phyloP scores from a whole-genome alignment of 345 rosid species.

The Durio zibethinus region DNA sequence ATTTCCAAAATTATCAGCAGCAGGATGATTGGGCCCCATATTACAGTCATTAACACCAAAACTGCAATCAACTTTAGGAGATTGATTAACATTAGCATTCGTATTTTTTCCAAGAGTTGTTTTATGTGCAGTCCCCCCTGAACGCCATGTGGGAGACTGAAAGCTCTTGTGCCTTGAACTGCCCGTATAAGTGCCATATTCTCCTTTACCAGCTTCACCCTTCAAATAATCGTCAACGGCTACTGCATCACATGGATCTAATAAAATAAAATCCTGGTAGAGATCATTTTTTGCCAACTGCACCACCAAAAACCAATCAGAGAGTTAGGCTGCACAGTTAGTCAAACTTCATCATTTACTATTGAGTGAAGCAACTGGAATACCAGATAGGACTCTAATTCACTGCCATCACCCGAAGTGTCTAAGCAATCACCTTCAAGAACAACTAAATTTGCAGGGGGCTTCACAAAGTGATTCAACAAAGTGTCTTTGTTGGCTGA shows the following conservation, averaged over 20 bases:
- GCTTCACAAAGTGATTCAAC: slow-evolving; percentile 64
- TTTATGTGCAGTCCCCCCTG: slow-evolving; percentile 60
- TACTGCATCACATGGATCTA: slow-evolving; percentile 78
- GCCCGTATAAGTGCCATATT: slow-evolving; percentile 33
- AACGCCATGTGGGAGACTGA: slow-evolving; percentile 52
- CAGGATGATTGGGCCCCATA: slow-evolving; percentile 29
- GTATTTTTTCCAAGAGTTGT: slow-evolving; percentile 56
- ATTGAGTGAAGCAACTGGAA: slow-evolving; percentile 19
- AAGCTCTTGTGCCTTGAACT: slow-evolving; percentile 50
- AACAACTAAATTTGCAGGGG: slow-evolving; percentile 91
- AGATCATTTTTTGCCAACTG: slow-evolving; percentile 85
- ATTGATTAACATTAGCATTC: slow-evolving; percentile 33
- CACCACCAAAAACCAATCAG: slow-evolving; percentile 27
- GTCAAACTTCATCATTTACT: slow-evolving; percentile 12
- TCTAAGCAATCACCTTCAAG: slow-evolving; percentile 93
- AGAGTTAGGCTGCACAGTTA: slow-evolving; percentile 7
- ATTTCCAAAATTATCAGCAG: slow-evolving; percentile 35
- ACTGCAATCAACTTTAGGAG: slow-evolving; percentile 39
- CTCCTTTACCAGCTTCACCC: slow-evolving; percentile 38
- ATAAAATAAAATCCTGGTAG: slow-evolving; percentile 73
- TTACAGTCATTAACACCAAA: slow-evolving; percentile 36
- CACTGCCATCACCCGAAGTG: slow-evolving; percentile 66
- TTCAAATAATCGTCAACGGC: slow-evolving; percentile 57
- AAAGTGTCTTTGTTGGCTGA: slow-evolving; percentile 50
- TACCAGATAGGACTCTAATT: slow-evolving; percentile 96